phyloP scores from a whole-genome alignment of 2,329 filamentous ascomycete species.

The Cercospora sp. region DNA sequence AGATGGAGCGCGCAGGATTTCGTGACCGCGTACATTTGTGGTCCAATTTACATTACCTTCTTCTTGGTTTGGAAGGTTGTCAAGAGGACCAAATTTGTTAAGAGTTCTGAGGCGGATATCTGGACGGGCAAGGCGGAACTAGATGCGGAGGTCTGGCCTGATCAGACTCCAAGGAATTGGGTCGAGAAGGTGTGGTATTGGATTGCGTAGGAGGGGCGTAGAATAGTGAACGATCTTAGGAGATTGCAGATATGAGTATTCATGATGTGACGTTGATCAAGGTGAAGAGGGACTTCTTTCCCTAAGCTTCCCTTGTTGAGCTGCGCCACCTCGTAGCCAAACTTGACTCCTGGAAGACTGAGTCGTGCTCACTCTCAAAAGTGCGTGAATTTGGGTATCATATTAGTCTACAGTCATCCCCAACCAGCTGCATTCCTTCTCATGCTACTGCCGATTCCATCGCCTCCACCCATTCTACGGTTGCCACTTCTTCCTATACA shows the following conservation, averaged over 20 bases:
- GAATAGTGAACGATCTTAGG: background rate
- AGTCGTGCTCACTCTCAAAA: background rate
- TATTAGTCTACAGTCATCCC: background rate
- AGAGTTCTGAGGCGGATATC: slow-evolving; percentile 46
- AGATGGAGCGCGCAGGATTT: slow-evolving; percentile 50
- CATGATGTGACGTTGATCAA: background rate
- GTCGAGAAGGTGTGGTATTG: slow-evolving; percentile 53
- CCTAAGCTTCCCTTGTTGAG: background rate
- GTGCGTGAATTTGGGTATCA: background rate
- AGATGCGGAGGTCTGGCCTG: slow-evolving; percentile 49
- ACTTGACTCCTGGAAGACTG: background rate
- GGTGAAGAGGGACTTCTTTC: background rate
- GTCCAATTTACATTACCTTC: slow-evolving; percentile 43
- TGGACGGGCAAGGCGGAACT: slow-evolving; percentile 50
- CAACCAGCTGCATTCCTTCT: slow-evolving; percentile 9
- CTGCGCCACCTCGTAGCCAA: background rate
- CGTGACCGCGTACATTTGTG: slow-evolving; percentile 45
- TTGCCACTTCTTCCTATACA: slow-evolving; percentile 40
- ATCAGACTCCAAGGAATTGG: slow-evolving; percentile 45
- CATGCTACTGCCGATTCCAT: background rate
- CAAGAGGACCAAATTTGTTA: slow-evolving; percentile 59
- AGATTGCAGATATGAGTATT: background rate
- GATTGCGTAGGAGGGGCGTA: slow-evolving; percentile 41
- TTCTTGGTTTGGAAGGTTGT: slow-evolving; percentile 66
- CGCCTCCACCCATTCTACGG: slow-evolving; percentile 18